phyloP scores from a whole-genome alignment of 2,329 filamentous ascomycete species.

The Metarhizium humberi region DNA sequence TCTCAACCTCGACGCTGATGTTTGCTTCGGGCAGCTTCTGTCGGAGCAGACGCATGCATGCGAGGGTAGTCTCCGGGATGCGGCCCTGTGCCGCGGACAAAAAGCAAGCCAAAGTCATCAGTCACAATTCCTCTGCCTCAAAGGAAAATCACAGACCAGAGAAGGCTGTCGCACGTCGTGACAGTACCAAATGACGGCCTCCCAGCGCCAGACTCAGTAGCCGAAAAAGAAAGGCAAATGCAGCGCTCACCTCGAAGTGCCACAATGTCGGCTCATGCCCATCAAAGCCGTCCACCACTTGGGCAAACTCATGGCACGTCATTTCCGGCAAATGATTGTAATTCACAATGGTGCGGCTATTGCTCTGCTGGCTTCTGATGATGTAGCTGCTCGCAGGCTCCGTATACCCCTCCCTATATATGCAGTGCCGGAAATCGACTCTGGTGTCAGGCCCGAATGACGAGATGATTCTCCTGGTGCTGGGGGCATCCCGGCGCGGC shows the following conservation, averaged over 20 bases:
- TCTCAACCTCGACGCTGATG: conserved; percentile 66
- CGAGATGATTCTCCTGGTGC: conserved; percentile 39
- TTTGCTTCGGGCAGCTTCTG: conserved; percentile 29
- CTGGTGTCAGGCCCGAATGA: conserved; percentile 38
- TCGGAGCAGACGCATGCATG: conserved; percentile 50
- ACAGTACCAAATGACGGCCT: no score
- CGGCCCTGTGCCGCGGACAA: conserved; percentile 41
- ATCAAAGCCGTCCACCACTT: conserved; percentile 29
- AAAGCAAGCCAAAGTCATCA: not conserved
- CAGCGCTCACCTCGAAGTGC: conserved; percentile 56
- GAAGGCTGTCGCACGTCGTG: no score
- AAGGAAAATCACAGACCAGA: not conserved
- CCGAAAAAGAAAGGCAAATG: no score
- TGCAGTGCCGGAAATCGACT: conserved; percentile 44
- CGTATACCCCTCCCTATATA: conserved; percentile 44
- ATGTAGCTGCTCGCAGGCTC: conserved; percentile 62
- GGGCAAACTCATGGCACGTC: conserved; percentile 50
- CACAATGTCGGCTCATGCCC: conserved; percentile 43
- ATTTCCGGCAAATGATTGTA: conserved; percentile 61
- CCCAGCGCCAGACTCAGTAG: not conserved
- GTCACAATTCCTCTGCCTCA: not conserved
- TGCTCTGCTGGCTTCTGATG: conserved; percentile 48
- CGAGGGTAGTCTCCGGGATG: conserved; percentile 48
- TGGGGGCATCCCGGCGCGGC: conserved; percentile 41
- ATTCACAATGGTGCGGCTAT: conserved; percentile 62